Percentiles rank a stretch among this genome's conserved stretches.
Conservation (phyloP, 768 basidiomycete genomes). For the Cytidiella melzeri region DNA sequence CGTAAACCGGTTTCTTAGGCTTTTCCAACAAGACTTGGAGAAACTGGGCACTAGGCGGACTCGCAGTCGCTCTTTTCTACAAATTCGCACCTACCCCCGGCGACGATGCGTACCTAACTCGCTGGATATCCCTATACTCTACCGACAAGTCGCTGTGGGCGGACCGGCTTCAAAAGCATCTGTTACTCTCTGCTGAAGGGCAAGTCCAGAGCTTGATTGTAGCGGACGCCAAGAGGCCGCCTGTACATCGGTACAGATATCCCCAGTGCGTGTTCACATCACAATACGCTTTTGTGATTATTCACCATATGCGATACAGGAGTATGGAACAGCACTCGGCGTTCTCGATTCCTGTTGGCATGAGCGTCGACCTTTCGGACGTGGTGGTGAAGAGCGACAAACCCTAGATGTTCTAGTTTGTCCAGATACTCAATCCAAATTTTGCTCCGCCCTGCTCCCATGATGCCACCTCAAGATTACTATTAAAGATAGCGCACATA, state of each 20-base stretch:
- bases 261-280: constrained; percentile 53
- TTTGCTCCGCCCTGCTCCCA: no score
- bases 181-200: constrained; percentile 36
- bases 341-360: constrained; percentile 54
- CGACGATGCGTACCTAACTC: constrained; percentile 59
- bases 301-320: constrained; percentile 27
- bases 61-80: constrained; percentile 50
- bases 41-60: constrained; percentile 46
- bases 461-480: no score
- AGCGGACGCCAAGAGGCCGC: constrained; percentile 36
- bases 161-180: constrained; percentile 50
- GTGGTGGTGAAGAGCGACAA: constrained; percentile 27
- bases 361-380: constrained; percentile 29
- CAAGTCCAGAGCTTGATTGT: constrained; percentile 39
- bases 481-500: no score
- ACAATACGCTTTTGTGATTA: background rate
- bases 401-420: background rate
- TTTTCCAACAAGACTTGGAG: constrained; percentile 67
- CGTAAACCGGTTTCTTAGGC: constrained; percentile 30
- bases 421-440: background rate
- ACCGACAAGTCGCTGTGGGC: constrained; percentile 52
- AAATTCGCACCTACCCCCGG: constrained; percentile 61
- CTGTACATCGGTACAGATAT: constrained; percentile 58
- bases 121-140: constrained; percentile 55
- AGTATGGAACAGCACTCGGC: constrained; percentile 54